A percentile compares a stretch with the other conserved stretches of the same genome.
These are phyloP conservation scores for Schizophyllum commune DNA, from an alignment of 1,284 basidiomycete species.

Conservation along the genomic window DNA sequence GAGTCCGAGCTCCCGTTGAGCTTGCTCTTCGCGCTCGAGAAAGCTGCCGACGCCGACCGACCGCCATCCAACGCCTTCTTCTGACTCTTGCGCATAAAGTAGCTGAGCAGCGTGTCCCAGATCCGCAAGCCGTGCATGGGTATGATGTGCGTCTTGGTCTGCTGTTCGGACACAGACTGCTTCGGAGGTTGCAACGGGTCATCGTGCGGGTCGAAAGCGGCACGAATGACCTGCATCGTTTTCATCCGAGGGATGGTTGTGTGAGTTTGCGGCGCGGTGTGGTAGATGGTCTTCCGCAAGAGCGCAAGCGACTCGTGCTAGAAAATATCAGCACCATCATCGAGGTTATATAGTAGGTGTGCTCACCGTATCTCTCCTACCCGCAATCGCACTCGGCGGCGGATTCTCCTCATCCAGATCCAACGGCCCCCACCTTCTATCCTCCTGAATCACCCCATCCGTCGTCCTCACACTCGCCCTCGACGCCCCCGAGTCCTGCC, in stretches of 20 bases:
- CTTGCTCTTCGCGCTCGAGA: slow-evolving; percentile 9
- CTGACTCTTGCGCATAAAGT: slow-evolving; percentile 40
- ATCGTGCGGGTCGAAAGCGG: slow-evolving; percentile 43
- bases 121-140: slow-evolving; percentile 46
- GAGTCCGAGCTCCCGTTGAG: background rate
- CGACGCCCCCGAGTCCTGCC: slow-evolving; percentile 1
- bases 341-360: background rate
- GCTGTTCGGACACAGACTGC: slow-evolving; percentile 54
- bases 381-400: slow-evolving; percentile 57
- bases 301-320: slow-evolving; percentile 50
- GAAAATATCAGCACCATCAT: slow-evolving; percentile 1
- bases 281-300: slow-evolving; percentile 48
- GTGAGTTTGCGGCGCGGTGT: slow-evolving; percentile 48
- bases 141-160: slow-evolving; percentile 31
- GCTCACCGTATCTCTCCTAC: slow-evolving; percentile 50
- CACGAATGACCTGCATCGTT: slow-evolving; percentile 35
- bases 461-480: slow-evolving; percentile 7
- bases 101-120: slow-evolving; percentile 45
- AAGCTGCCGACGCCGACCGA: slow-evolving; percentile 18
- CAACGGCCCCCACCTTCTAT: slow-evolving; percentile 46
- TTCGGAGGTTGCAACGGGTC: slow-evolving; percentile 39
- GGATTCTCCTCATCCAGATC: slow-evolving; percentile 53
- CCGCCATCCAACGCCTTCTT: slow-evolving; percentile 27
- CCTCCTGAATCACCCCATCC: slow-evolving; percentile 27
- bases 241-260: slow-evolving; percentile 43